Evolutionary conservation across 768 basidiomycete species (phyloP), one percentile per base, ranked within the genome.

Genomic region (Agaricus subrufescens): DNA sequence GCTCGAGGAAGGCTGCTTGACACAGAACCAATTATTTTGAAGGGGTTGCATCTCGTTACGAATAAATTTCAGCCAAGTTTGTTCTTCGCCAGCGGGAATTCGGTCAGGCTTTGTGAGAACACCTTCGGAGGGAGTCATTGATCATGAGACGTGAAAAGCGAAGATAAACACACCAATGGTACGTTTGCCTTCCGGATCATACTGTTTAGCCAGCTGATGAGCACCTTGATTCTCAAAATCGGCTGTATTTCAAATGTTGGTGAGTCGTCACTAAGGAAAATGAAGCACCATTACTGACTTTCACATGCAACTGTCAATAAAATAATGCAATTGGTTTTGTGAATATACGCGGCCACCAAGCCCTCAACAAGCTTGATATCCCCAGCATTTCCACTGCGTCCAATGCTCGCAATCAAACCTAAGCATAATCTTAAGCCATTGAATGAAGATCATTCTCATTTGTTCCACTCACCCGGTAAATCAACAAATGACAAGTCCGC

Each of bases 201-300:
- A 69, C 12, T 70, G 49, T 61, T 83, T 85, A 0, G 86, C 82
- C 0, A 91, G 70, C 19, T 78, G 71, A 57, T 86, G 83, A 0
- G 89, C 89, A 0, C 84, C 85, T 65, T 91, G 89, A 43, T 89
- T 91, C 61, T 91, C 86, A 19, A 87, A 88, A 59, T 92, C 88
- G 50, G 87, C 90, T 91, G 44, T 52, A 5, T 30, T 44, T 44
- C 27, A 12, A 27, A 11, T 37, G 34, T n/a, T 23, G 10, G 48
- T 38, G 26, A n/a, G n/a, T 19, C 10, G n/a, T 3, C n/a, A 34
- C 3, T 23, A 37, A 12, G 7, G 7, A 37, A n/a, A 52, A 9
- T 43, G 27, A 7, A 11, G 8, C 11, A 6, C 11, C 34, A 7
- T 34, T 14, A 57, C 79, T 57, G 54, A 86, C 86, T 85, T 67